Evolutionary conservation across 2,329 filamentous ascomycete genomes (phyloP), one percentile per base, ranked within the genome.

Genomic region (Scleromitrula shiraiana): DNA sequence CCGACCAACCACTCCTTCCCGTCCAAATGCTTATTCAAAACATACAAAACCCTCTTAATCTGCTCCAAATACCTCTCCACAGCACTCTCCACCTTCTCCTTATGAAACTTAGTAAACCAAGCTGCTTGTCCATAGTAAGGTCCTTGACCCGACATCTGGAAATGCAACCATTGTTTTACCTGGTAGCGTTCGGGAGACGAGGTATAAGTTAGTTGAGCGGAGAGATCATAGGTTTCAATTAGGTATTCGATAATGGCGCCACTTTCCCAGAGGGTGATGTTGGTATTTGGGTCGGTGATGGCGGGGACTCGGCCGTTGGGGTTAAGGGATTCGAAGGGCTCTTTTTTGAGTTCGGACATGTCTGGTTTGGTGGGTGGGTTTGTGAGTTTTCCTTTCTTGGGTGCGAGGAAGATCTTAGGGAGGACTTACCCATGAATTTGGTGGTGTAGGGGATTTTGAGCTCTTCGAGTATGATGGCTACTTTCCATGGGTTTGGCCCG

Each of bases 161-260:
- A 71, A 51, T 62, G 54, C 8, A 69, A 55, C 59, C 64, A 72
- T 54, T 68, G 65, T 38, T 64, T 62, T 12, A 61, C 53, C 6
- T 57, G 54, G 35, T 62, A 62, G 23, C 63, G 61, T 39, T 67
- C 62, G 8, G 58, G 58, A 17, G 52, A 54, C 7, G 50, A 42
- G 10, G 53, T 50, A 52, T 65, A 70, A 44, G 59, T 64, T 37
- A 70, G 48, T 37, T 61, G 64, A 22, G 64, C 51, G 2, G 65
- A 53, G n/a, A 58, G 65, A 55, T 72, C 68, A 59, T 72, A 72
- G 7, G 56, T 59, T 32, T 67, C 64, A 41, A 66, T 52, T 5
- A 73, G 46, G 44, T 72, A 74, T 43, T 70, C 65, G 49, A 74
- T 59, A 50, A 71, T 70, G 1, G 71, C 70, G 14, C 68, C 69